Evolutionary conservation across 106 monocot genomes (phyloP).

Genomic region (Apostasia ramifera): DNA sequence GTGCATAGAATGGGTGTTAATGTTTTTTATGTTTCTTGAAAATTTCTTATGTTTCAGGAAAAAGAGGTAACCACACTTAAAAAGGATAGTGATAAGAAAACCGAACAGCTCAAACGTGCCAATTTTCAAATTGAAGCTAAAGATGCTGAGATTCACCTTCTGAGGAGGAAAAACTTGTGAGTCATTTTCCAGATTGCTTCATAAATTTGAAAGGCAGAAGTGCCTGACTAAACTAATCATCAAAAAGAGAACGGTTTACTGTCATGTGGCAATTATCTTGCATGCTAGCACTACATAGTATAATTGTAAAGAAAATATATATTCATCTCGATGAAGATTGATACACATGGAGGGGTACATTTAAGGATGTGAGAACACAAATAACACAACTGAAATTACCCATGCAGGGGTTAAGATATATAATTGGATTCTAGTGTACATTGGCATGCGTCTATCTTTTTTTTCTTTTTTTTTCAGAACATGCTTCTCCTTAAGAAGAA

Average conservation of each 20-base stretch:
- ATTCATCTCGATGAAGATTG: no score
- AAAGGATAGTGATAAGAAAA: slow-evolving; percentile 43
- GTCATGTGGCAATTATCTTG: no score
- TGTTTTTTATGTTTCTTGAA: no score
- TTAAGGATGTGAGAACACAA: background rate
- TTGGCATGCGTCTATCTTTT: no score
- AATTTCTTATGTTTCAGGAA: slow-evolving; percentile 28
- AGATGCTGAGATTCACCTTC: slow-evolving; percentile 51
- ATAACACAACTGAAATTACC: background rate
- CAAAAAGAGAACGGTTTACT: no score
- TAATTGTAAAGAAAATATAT: no score
- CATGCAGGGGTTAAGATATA: background rate
- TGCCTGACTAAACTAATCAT: no score
- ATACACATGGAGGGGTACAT: background rate
- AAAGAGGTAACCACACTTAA: slow-evolving; percentile 41
- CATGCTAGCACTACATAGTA: no score
- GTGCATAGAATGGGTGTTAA: background rate
- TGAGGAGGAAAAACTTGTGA: slow-evolving; percentile 51
- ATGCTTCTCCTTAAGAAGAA: no score
- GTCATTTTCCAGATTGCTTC: slow-evolving; percentile 4
- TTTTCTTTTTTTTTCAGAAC: background rate
- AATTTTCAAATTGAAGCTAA: slow-evolving; percentile 31
- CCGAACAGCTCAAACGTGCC: slow-evolving; percentile 37
- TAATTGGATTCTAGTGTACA: background rate
- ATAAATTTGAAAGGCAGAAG: background rate